phyloP scores from a whole-genome alignment of 208 protist species.

The Borovskyia barvae region DNA sequence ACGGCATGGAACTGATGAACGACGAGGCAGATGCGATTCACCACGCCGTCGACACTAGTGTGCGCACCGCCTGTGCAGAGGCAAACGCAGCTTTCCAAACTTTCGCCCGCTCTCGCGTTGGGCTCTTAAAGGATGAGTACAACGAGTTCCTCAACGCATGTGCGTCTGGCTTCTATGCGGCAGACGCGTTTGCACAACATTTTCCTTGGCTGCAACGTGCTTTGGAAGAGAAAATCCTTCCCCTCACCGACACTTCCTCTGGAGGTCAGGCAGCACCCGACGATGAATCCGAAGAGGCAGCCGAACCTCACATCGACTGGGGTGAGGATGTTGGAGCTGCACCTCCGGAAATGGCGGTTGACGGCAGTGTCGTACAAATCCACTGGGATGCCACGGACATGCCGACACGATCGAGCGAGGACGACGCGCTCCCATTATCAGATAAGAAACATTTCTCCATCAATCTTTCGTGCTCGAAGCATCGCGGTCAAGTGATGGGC shows the following conservation, averaged over 20 bases:
- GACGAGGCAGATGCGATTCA: constrained; percentile 19
- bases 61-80: constrained; percentile 19
- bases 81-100: constrained; percentile 29
- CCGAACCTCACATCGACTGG: constrained; percentile 63
- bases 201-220: constrained; percentile 61
- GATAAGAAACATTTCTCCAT: constrained; percentile 39
- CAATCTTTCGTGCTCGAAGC: constrained; percentile 27
- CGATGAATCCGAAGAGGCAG: constrained; percentile 1
- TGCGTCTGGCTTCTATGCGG: constrained; percentile 30
- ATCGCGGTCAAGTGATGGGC: constrained; percentile 43
- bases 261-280: neutral
- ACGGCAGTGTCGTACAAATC: constrained; percentile 19
- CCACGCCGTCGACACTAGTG: constrained; percentile 32
- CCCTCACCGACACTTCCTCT: neutral
- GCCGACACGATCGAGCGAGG: constrained; percentile 8
- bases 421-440: constrained; percentile 16
- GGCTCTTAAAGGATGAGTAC: constrained; percentile 36
- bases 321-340: constrained; percentile 30
- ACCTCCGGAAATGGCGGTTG: neutral
- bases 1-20: constrained; percentile 24
- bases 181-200: constrained; percentile 38
- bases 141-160: constrained; percentile 21
- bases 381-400: constrained; percentile 32
- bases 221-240: constrained; percentile 18
- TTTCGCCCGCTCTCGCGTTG: constrained; percentile 27